These are phyloP conservation scores for Exsudoporus floridanus DNA, from an alignment of 1,284 basidiomycete species.

Conservation along the genomic window DNA sequence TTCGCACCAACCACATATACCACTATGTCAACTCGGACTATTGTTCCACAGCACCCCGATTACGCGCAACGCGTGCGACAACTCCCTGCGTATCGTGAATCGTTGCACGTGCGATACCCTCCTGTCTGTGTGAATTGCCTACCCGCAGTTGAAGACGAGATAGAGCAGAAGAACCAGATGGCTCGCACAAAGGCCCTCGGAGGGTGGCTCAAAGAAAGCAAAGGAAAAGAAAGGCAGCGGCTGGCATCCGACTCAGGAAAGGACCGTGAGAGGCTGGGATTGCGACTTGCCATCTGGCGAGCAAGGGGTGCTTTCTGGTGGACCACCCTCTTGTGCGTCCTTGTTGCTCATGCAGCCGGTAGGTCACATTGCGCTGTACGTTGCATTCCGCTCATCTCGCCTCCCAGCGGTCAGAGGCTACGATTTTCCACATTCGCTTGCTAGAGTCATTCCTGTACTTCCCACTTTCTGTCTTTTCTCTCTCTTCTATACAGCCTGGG, in stretches of 20 bases:
- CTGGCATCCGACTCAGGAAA: constrained; percentile 41
- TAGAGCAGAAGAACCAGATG: constrained; percentile 75
- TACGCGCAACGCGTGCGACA: constrained; percentile 60
- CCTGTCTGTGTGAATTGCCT: constrained; percentile 77
- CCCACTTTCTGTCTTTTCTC: constrained; percentile 55
- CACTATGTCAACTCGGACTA: neutral
- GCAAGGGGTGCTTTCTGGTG: constrained; percentile 64
- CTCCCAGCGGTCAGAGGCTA: constrained; percentile 25
- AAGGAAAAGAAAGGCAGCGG: constrained; percentile 54
- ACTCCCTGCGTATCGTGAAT: constrained; percentile 70
- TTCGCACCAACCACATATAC: neutral
- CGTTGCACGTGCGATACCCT: constrained; percentile 80
- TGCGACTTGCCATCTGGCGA: constrained; percentile 58
- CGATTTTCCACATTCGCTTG: constrained; percentile 23
- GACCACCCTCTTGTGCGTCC: constrained; percentile 42
- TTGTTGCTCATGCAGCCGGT: constrained; percentile 47
- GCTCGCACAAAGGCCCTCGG: constrained; percentile 78
- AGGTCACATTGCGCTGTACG: constrained; percentile 28
- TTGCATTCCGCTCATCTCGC: constrained; percentile 8
- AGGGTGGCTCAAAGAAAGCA: constrained; percentile 62
- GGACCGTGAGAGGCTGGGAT: constrained; percentile 42
- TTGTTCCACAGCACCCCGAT: constrained; percentile 58
- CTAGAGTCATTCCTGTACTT: constrained; percentile 30
- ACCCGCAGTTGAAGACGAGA: constrained; percentile 77
- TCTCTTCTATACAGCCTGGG: constrained; percentile 71